phyloP scores from a whole-genome alignment of 1,139 yeast genomes.

The Pichia sp. region DNA sequence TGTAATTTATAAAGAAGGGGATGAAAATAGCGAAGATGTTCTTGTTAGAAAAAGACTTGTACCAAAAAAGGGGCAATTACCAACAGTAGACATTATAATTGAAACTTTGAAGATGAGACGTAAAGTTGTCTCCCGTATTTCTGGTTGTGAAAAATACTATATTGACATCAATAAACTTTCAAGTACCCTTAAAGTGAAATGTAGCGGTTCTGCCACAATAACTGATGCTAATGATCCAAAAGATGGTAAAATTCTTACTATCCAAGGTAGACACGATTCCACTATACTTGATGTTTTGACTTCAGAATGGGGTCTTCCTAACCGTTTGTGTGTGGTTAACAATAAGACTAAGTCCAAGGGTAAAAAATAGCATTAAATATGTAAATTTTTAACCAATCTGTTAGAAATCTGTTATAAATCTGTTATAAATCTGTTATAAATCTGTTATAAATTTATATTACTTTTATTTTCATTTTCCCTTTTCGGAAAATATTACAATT shows the following conservation, averaged over 20 bases:
- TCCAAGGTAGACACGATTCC: conserved; percentile 85
- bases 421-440: too few relatives aligned
- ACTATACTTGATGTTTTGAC: conserved; percentile 52
- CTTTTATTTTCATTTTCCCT: background rate
- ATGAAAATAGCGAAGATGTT: conserved; percentile 21
- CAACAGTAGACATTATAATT: conserved; percentile 53
- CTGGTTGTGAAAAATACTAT: conserved; percentile 61
- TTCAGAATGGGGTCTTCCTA: conserved; percentile 58
- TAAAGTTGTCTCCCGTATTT: conserved; percentile 67
- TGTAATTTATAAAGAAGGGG: conserved; percentile 47
- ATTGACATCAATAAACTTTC: conserved; percentile 63
- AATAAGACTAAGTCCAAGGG: conserved; percentile 50
- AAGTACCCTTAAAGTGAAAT: conserved; percentile 62
- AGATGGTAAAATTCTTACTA: conserved; percentile 51
- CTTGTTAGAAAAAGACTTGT: conserved; percentile 20
- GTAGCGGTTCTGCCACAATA: conserved; percentile 85
- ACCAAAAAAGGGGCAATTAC: conserved; percentile 58
- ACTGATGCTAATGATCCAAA: conserved; percentile 43
- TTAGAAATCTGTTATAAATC: too few relatives aligned
- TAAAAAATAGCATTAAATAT: conserved; percentile 32
- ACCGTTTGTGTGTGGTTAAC: conserved; percentile 57
- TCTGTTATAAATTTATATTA: background rate
- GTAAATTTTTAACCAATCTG: too few relatives aligned
- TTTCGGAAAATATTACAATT: background rate
- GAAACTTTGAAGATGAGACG: conserved; percentile 80